Evolutionary conservation across 305 asterid genomes (phyloP), one percentile per base, ranked within the genome.

Genomic region (Fraxinus latifolia): DNA sequence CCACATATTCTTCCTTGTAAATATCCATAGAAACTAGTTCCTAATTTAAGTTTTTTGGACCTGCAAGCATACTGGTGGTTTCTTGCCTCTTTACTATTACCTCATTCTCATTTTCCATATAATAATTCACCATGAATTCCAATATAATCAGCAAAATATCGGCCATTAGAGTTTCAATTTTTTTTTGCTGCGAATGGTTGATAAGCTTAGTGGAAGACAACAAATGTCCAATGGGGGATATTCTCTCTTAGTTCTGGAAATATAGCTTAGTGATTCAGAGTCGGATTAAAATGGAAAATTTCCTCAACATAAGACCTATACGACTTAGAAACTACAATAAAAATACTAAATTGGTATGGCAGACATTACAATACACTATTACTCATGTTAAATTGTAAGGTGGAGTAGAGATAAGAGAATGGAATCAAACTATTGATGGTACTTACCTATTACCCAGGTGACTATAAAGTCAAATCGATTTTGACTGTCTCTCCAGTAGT

Each of bases 401-500:
- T 9, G 34, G n/a, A 70, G 12, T 70, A 70, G 71, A 77, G 23
- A 36, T 23, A 74, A 31, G n/a, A 39, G 33, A 2, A 78, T 14
- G 65, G 37, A 72, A 27, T 53, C 15, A 14, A 50, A 39, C 44
- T 19, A 11, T 25, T 71, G 47, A 78, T 15, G 53, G 70, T 82
- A 87, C 93, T 86, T 85, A 94, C 99, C 98, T 83, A 96, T 96
- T 77, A 96, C 98, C 97, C 93, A 94, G 74, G 98, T 96, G 91
- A 96, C 60, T 81, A 96, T 58, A 82, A 94, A 96, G 90, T 96
- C 99, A 47, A 96, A 94, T 79, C 93, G 97, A 89, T 96, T 96
- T 86, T 92, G 97, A 21, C 97, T 95, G 82, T 94, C 98, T 87
- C 97, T 92, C 99, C 98, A 96, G 74, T 96, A 96, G 86, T 96